Percentiles rank a stretch among this genome's conserved stretches.
Evolutionary conservation across 2,329 filamentous ascomycete species (phyloP).

Genomic region (Parasarocladium wereldwijsianum): DNA sequence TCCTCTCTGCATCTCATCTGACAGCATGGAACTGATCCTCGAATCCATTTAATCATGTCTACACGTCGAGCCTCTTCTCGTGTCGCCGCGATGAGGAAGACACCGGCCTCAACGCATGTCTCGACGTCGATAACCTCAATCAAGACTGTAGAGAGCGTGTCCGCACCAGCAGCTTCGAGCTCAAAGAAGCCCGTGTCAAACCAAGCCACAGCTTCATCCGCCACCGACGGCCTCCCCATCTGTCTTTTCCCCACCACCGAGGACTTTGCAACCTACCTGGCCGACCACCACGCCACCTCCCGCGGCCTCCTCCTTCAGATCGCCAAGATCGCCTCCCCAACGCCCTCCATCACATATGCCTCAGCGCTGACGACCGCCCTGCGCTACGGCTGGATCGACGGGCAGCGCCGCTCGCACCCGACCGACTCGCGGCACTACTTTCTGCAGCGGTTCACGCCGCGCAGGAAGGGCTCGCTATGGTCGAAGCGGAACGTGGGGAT

Average conservation of each 20-base stretch:
- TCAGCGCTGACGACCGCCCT: constrained; percentile 42
- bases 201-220: too few relatives aligned
- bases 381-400: constrained; percentile 51
- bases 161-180: not conserved
- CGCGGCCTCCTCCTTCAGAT: constrained; percentile 32
- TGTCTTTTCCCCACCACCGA: constrained; percentile 12
- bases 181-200: too few relatives aligned
- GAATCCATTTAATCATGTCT: too few relatives aligned
- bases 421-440: constrained; percentile 29
- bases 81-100: too few relatives aligned
- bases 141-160: too few relatives aligned
- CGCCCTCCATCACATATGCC: constrained; percentile 29
- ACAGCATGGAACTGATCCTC: too few relatives aligned
- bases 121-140: too few relatives aligned
- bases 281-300: constrained; percentile 15
- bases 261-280: constrained; percentile 24
- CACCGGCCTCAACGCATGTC: too few relatives aligned
- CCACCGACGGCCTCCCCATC: constrained; percentile 2
- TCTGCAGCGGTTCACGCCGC: constrained; percentile 43
- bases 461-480: constrained; percentile 39
- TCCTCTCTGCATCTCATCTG: too few relatives aligned
- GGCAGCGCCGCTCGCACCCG: constrained; percentile 24
- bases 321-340: constrained; percentile 28
- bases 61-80: too few relatives aligned
- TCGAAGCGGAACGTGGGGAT: constrained; percentile 43